Percentiles rank a stretch among this genome's conserved stretches.
Evolutionary conservation across 768 basidiomycete species (phyloP).

Genomic region (Austroboletus eburneus): DNA sequence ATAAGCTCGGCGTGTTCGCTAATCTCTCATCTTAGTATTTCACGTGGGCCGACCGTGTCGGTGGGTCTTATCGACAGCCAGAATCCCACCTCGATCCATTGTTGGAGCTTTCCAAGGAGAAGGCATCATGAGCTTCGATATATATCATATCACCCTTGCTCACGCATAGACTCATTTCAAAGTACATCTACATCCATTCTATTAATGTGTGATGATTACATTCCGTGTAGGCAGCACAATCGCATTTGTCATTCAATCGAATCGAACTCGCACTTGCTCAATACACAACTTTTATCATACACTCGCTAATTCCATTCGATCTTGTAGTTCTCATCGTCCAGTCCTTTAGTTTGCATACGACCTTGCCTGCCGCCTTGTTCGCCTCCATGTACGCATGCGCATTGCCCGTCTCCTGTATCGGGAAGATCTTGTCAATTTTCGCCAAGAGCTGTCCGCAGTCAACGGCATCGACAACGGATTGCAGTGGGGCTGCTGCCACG

Average conservation of each 20-base stretch:
- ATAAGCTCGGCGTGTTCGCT: slow-evolving; percentile 4
- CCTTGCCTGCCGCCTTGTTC: background rate
- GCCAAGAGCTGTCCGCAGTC: background rate
- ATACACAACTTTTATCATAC: background rate
- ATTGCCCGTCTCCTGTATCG: background rate
- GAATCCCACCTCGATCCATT: slow-evolving; percentile 80
- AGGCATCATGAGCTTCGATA: slow-evolving; percentile 12
- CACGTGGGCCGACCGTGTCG: slow-evolving; percentile 85
- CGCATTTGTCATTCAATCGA: too few relatives aligned
- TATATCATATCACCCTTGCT: background rate
- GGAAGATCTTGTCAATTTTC: background rate
- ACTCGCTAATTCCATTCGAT: background rate
- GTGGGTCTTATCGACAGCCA: slow-evolving; percentile 88
- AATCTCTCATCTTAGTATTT: slow-evolving; percentile 68
- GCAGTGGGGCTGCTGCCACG: background rate
- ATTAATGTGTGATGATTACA: slow-evolving; percentile 18
- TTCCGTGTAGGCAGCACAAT: background rate
- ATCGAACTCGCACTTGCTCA: too few relatives aligned
- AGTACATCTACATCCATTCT: slow-evolving; percentile 12
- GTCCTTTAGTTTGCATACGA: too few relatives aligned
- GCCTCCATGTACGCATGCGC: background rate
- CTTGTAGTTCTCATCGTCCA: background rate
- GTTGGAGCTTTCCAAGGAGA: slow-evolving; percentile 47
- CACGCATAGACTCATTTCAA: slow-evolving; percentile 7
- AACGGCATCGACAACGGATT: background rate